phyloP scores from a whole-genome alignment of 305 asterid species.

The Solanum hybrid region DNA sequence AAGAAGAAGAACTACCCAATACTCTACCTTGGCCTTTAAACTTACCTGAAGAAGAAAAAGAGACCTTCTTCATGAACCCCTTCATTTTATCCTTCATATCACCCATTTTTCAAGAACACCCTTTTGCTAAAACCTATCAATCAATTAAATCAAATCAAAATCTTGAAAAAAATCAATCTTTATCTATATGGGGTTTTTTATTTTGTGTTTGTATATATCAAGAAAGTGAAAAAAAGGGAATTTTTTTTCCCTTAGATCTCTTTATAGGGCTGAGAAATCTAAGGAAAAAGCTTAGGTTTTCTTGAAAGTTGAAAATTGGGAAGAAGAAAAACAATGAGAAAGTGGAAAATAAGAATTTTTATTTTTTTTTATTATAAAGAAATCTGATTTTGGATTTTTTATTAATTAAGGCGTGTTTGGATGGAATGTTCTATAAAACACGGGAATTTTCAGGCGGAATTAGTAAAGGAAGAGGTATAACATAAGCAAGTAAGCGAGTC shows the following conservation, averaged over 20 bases:
- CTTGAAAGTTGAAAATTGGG: not conserved
- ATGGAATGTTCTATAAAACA: not conserved
- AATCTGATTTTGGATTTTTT: not conserved
- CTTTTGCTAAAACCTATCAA: not conserved
- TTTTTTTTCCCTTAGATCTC: not conserved
- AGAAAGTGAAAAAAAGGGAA: not conserved
- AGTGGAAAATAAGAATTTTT: not conserved
- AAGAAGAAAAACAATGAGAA: not conserved
- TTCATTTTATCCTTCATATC: constrained; percentile 81
- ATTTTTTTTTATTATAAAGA: not conserved
- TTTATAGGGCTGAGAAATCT: not conserved
- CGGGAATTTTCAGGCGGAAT: not conserved
- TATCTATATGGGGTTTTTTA: not conserved
- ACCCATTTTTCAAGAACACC: constrained; percentile 38
- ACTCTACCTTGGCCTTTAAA: constrained; percentile 90
- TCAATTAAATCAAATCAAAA: not conserved
- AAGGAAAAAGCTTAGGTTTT: not conserved
- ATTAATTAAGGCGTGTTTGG: not conserved
- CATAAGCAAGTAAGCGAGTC: not conserved
- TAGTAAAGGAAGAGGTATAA: not conserved
- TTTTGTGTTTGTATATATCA: not conserved
- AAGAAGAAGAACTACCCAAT: constrained; percentile 55
- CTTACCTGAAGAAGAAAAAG: constrained; percentile 57
- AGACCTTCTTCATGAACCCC: constrained; percentile 87
- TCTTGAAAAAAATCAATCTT: not conserved